Evolutionary conservation across 306 rosid species (phyloP), one percentile per base, ranked within the genome.

Genomic region (Albizia julibrissin): DNA sequence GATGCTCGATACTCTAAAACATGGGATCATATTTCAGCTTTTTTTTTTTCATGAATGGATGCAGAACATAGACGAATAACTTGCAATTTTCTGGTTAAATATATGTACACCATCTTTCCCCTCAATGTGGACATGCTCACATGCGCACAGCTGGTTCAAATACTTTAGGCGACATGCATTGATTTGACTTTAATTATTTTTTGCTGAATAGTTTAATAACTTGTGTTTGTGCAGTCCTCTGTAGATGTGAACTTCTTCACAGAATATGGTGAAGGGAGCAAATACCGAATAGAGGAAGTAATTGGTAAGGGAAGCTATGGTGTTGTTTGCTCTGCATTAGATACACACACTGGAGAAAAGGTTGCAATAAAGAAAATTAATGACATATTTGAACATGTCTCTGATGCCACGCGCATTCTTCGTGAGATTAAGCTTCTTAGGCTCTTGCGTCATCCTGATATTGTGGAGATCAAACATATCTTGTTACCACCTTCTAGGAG

Each of bases 221-320:
- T 37, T 62, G 29, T 50, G 78, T 49, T 76, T 73, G 70, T 89
- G 90, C 91, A 93, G 98, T 91, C 94, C 50, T 82, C 89, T 66
- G 89, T 83, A 22, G 98, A 93, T 52, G 85, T 93, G 83, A 94
- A 93, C 75, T 93, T 93, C 86, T 93, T 93, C 91, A 93, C 98
- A 11, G 98, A 91, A 79, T 93, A 93, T 85, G 98, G 98, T 43
- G 98, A 93, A 87, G 98, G 98, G 83, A 85, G 88, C 83, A 89
- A 97, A 86, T 93, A 93, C 83, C 90, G 76, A 88, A 93, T 93
- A 84, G 98, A 93, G 90, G 98, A 93, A 87, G 98, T 93, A 64
- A 93, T 93, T 81, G 98, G 98, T 33, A 93, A 93, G 87, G 98
- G 98, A 89, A 93, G 98, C 89, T 93, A 93, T 77, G 98, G 98